Evolutionary conservation across 164 flowering plant species (phyloP), one percentile per base, ranked within the genome.

Genomic region (Stephania yunnanensis): DNA sequence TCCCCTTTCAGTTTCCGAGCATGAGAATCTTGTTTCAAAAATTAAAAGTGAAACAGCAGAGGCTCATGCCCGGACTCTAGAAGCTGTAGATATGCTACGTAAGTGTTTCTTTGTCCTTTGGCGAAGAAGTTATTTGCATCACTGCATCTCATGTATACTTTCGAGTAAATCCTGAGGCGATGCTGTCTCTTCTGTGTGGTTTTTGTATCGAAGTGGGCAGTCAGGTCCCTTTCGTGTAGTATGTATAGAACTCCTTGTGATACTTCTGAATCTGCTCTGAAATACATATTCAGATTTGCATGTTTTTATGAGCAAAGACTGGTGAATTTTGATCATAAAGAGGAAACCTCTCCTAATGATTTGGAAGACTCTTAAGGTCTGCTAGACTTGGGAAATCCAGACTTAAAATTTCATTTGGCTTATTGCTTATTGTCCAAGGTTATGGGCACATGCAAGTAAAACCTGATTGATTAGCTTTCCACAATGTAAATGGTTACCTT

Each of bases 61-160:
- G 72, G 93, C 89, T 78, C 91, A 81, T 83, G 80, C 85, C 9
- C 89, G 88, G 82, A 75, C 81, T 78, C 75, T 85, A 71, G 88
- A 84, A 70, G 91, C 94, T 55, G 55, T 65, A 73, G 82, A 68
- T 48, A 50, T 74, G 78, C 72, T 79, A 25, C 74, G 86, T 7
- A 86, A 84, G 66, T 83, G 97, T 76, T 71, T 63, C 22, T 66
- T 50, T 50, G 13, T 29, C 64, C 4, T 11, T 69, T 25, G 20
- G 63, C 46, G 12, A 13, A 17, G 12, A 13, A 17, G 31, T 17
- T 71, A 5, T 45, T 46, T 1, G 15, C 64, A 53, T 72, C 0
- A 10, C 46, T 71, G 45, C 55, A 64, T 67, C 19, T 67, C 19
- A 31, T 50, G 44, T 17, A 19, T 61, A 29, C 7, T 48, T 46